Evolutionary conservation across 257 asterid species (phyloP), one percentile per base, ranked within the genome.

Genomic region (Nicotiana sylvestris): DNA sequence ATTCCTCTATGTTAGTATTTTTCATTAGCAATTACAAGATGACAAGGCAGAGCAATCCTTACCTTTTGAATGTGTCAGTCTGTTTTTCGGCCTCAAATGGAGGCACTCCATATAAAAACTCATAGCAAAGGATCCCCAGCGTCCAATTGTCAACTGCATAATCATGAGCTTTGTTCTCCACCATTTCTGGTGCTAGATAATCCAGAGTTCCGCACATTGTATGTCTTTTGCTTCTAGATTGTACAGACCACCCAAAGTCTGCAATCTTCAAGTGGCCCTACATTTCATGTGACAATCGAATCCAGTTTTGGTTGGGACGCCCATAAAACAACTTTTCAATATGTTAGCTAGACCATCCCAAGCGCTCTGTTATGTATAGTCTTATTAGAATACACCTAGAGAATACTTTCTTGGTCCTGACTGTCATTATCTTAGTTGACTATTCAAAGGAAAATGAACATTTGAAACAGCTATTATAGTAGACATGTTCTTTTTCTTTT

Each of bases 191-290:
- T 85, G 99, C 97, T 85, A 95, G 82, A 87, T 95, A 95, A 87
- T 95, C 99, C 88, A 95, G 69, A 62, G 99, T 93, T 85, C 98
- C 99, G 85, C 98, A 92, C 97, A 95, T 93, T 2, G 99, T 95
- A 78, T 84, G 93, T 53, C 99, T 90, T 88, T 95, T 95, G 90
- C 77, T 85, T 76, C 77, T 87, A 69, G 99, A 95, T 85, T 93
- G 97, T 33, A 94, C 98, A 18, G 99, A 95, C 99, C 99, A 95
- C 67, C 97, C 97, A 72, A 92, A 93, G 85, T 95, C 99, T 17
- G 97, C 99, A 77, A 95, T 93, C 86, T 95, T 93, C 86, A 96
- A 89, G 77, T 94, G 90, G 15, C 97, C 98, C 95, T 94, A 77
- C 84, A 85, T 84, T 82, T 72, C 80, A n/a, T 82, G 17, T 55